Conservation (phyloP, 2,329 filamentous ascomycete species). For the Monosporascus sp. region DNA sequence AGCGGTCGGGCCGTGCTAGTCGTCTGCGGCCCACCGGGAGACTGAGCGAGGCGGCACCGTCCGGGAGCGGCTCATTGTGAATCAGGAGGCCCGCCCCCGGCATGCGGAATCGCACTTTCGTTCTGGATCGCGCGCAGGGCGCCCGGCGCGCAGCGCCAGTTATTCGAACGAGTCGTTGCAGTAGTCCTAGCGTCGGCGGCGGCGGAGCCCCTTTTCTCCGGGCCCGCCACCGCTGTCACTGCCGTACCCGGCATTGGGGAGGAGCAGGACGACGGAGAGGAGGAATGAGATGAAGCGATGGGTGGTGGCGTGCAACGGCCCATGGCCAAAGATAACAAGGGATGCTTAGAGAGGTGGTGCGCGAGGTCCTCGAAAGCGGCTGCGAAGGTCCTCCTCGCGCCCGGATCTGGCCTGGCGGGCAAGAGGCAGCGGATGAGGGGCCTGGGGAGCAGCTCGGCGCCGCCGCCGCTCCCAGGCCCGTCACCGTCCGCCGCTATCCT, state of each 20-base stretch:
- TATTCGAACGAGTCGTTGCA: not conserved
- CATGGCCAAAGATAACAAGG: too few species aligned
- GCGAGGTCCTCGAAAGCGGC: slow-evolving; percentile 46
- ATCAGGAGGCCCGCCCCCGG: not conserved
- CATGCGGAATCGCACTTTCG: not conserved
- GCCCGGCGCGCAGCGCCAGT: not conserved
- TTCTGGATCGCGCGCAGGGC: not conserved
- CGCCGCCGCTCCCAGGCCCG: slow-evolving; percentile 28
- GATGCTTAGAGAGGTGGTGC: slow-evolving; percentile 9
- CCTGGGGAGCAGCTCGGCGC: slow-evolving; percentile 57
- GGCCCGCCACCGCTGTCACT: not conserved
- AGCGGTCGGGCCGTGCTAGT: not conserved
- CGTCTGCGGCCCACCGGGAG: not conserved
- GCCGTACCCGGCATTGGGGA: not conserved
- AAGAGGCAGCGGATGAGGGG: slow-evolving; percentile 70
- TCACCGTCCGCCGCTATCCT: slow-evolving; percentile 62
- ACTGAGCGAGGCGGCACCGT: not conserved
- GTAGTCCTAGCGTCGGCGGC: not conserved
- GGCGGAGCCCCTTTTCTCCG: not conserved
- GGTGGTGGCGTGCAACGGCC: too few species aligned
- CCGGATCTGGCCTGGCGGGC: slow-evolving; percentile 51
- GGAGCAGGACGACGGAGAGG: not conserved
- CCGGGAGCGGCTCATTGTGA: not conserved
- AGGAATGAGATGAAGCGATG: not conserved
- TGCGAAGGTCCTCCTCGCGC: slow-evolving; percentile 55